Conservation (phyloP, 305 asterid species). For the Salvia sclarea region DNA sequence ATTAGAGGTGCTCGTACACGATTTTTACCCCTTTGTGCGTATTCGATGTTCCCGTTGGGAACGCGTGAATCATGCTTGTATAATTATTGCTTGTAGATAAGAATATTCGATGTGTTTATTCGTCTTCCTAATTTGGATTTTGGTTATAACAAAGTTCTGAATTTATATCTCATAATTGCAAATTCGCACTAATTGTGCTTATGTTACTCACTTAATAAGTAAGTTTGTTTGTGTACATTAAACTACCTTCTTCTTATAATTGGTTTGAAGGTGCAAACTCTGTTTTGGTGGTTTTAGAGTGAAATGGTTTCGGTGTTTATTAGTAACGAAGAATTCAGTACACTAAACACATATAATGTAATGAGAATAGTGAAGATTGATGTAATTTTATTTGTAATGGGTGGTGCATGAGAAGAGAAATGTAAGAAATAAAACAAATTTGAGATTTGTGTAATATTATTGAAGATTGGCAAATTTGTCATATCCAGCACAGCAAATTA, state of each 20-base stretch:
- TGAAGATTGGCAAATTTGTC: constrained; percentile 27
- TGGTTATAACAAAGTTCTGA: neutral
- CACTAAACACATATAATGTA: constrained; percentile 18
- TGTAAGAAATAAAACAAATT: neutral
- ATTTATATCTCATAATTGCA: neutral
- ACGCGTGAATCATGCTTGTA: neutral
- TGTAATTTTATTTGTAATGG: constrained; percentile 31
- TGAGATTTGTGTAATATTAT: constrained; percentile 32
- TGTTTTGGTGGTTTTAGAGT: constrained; percentile 14
- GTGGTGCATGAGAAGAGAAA: constrained; percentile 29
- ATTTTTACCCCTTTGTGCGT: neutral
- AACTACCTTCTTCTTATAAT: neutral
- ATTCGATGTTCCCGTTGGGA: neutral
- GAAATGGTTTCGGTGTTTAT: constrained; percentile 19
- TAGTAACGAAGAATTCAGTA: constrained; percentile 4
- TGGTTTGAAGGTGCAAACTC: constrained; percentile 16
- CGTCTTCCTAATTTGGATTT: neutral
- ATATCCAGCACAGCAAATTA: constrained; percentile 33
- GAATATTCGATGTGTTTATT: neutral
- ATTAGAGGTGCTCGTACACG: neutral
- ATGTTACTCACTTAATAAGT: neutral
- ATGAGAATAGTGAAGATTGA: constrained; percentile 28
- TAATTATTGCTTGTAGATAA: neutral
- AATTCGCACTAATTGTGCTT: constrained; percentile 9
- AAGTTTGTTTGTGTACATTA: neutral